phyloP scores from a whole-genome alignment of 1,284 basidiomycete species.

The Moniliella sp. region DNA sequence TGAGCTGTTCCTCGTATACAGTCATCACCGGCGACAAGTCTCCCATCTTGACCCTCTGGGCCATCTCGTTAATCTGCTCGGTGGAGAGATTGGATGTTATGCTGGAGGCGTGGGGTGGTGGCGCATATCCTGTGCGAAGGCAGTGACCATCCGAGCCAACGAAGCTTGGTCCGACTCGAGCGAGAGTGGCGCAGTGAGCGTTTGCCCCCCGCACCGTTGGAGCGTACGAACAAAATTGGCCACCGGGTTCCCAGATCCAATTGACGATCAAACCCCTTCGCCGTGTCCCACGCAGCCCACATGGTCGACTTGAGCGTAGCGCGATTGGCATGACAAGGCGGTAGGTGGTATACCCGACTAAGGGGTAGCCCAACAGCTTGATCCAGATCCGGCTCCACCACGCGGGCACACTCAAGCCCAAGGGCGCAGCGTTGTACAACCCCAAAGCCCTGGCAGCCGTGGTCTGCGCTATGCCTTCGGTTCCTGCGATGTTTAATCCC shows the following conservation, averaged over 20 bases:
- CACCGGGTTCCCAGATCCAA: conserved; percentile 68
- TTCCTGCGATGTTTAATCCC: too few species aligned
- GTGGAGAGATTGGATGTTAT: conserved; percentile 50
- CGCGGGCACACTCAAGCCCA: too few species aligned
- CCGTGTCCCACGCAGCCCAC: conserved; percentile 52
- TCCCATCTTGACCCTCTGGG: conserved; percentile 49
- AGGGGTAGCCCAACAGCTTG: too few species aligned
- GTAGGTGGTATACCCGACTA: too few species aligned
- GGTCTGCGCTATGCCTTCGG: too few species aligned
- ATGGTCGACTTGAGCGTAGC: too few species aligned
- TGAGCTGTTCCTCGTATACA: conserved; percentile 79
- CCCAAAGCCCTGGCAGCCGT: too few species aligned
- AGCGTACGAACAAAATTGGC: conserved; percentile 63
- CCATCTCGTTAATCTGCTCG: conserved; percentile 43
- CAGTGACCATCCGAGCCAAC: conserved; percentile 72
- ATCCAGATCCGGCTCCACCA: too few species aligned
- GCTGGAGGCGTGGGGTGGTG: too few species aligned
- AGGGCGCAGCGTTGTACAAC: too few species aligned
- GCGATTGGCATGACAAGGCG: too few species aligned
- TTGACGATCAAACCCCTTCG: conserved; percentile 54
- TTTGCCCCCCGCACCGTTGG: conserved; percentile 51
- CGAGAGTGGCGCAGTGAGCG: conserved; percentile 44
- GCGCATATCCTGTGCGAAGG: too few species aligned
- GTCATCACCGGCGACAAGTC: conserved; percentile 70
- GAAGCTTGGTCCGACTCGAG: conserved; percentile 58